Conservation (phyloP, 345 rosid genomes). For the Gossypium thurberi region DNA sequence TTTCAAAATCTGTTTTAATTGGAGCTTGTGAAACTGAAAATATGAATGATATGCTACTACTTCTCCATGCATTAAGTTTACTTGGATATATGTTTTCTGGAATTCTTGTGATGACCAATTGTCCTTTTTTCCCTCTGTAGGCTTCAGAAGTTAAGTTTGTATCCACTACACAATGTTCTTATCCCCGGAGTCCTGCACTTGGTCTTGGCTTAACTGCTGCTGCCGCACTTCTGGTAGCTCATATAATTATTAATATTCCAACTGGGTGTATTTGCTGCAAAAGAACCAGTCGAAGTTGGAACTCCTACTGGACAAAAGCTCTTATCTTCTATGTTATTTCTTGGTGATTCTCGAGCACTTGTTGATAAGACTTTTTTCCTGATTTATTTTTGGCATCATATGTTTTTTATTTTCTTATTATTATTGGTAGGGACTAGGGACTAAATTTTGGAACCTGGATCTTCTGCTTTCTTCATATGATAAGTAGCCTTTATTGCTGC, state of each 20-base stretch:
- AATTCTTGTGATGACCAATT: neutral
- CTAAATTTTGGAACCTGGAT: neutral
- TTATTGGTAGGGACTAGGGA: neutral
- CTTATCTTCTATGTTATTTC: constrained; percentile 69
- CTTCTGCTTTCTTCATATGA: neutral
- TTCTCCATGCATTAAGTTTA: neutral
- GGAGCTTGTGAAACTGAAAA: neutral
- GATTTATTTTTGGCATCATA: neutral
- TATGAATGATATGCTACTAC: neutral
- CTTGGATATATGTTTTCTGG: neutral
- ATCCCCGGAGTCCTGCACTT: constrained; percentile 70
- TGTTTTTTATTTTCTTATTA: neutral
- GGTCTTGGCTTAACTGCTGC: constrained; percentile 78
- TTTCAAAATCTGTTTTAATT: neutral
- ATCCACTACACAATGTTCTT: constrained; percentile 49
- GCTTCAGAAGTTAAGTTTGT: constrained; percentile 49
- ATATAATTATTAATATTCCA: constrained; percentile 48
- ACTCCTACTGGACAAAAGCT: constrained; percentile 57
- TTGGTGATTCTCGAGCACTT: constrained; percentile 43
- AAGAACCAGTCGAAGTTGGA: constrained; percentile 45
- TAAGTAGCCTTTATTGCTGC: neutral
- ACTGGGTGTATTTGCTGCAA: constrained; percentile 82
- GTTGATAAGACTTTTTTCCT: neutral
- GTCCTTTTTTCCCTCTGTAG: constrained; percentile 31
- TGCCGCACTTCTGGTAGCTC: constrained; percentile 62